Evolutionary conservation across 2,329 filamentous ascomycete species (phyloP).

Genomic region (Talaromyces sp.): DNA sequence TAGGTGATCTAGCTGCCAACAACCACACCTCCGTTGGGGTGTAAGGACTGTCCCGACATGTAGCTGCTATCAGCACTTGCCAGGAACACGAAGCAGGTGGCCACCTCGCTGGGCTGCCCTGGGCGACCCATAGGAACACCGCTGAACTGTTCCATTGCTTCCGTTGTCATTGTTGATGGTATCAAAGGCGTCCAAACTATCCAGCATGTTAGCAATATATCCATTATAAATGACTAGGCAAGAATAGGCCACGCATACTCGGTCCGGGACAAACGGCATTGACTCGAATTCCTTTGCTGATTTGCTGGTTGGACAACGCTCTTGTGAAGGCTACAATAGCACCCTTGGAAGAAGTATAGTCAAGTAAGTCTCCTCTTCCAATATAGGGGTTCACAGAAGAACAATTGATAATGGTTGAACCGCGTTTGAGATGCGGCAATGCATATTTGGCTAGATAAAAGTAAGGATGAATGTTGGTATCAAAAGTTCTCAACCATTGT

Average conservation of each 20-base stretch:
- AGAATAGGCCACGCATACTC: slow-evolving; percentile 28
- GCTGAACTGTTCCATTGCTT: slow-evolving; percentile 68
- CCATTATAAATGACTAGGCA: neutral
- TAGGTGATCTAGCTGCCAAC: slow-evolving; percentile 44
- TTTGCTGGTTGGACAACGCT: slow-evolving; percentile 70
- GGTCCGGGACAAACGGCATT: slow-evolving; percentile 75
- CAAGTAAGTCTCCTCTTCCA: slow-evolving; percentile 72
- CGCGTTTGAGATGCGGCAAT: slow-evolving; percentile 70
- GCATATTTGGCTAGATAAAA: slow-evolving; percentile 78
- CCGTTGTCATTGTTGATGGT: slow-evolving; percentile 66
- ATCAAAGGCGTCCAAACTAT: slow-evolving; percentile 72
- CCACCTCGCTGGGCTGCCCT: slow-evolving; percentile 76
- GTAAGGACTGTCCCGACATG: slow-evolving; percentile 69
- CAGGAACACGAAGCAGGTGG: slow-evolving; percentile 76
- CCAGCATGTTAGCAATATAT: slow-evolving; percentile 12
- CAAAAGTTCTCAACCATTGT: slow-evolving; percentile 75
- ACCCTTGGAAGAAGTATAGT: slow-evolving; percentile 73
- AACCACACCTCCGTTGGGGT: slow-evolving; percentile 59
- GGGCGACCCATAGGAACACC: slow-evolving; percentile 71
- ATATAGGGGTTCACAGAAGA: slow-evolving; percentile 80
- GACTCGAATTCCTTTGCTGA: slow-evolving; percentile 69
- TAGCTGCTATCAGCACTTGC: slow-evolving; percentile 70
- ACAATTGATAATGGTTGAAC: slow-evolving; percentile 79
- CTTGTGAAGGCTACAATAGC: slow-evolving; percentile 77
- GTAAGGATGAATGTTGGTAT: slow-evolving; percentile 78